Evolutionary conservation across 805 yeast genomes (phyloP).

Genomic region (Suhomyces sp.): DNA sequence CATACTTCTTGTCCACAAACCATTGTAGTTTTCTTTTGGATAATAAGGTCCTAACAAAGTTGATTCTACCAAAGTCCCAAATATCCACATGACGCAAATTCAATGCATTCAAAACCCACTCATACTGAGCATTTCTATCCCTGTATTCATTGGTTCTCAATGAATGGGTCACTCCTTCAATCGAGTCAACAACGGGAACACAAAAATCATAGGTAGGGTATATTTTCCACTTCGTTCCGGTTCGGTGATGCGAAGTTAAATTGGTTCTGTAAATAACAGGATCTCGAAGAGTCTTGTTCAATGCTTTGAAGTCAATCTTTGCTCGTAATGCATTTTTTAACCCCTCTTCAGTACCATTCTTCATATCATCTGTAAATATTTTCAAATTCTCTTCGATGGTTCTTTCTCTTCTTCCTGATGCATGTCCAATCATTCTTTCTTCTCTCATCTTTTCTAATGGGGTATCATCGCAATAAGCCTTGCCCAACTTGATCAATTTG

Average conservation of each 20-base stretch:
- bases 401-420: constrained; percentile 89
- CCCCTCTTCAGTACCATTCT: constrained; percentile 89
- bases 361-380: constrained; percentile 89
- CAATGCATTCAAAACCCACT: constrained; percentile 86
- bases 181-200: constrained; percentile 91
- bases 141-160: constrained; percentile 97
- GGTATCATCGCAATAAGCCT: constrained; percentile 97
- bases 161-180: constrained; percentile 98
- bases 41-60: constrained; percentile 90
- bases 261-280: constrained; percentile 97
- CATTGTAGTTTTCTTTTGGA: constrained; percentile 98
- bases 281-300: constrained; percentile 93
- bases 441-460: constrained; percentile 94
- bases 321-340: constrained; percentile 92
- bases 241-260: constrained; percentile 95
- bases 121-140: constrained; percentile 97
- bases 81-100: constrained; percentile 87
- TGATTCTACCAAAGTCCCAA: constrained; percentile 98
- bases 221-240: constrained; percentile 89
- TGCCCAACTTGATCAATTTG: constrained; percentile 87
- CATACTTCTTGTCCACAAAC: constrained; percentile 92
- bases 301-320: constrained; percentile 85
- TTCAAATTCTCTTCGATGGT: constrained; percentile 86
- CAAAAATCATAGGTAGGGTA: constrained; percentile 99
- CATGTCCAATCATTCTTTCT: constrained; percentile 96